Base-by-base conservation (phyloP, 2,329 filamentous ascomycete genomes). In the Aspergillus novofumigatus region DNA sequence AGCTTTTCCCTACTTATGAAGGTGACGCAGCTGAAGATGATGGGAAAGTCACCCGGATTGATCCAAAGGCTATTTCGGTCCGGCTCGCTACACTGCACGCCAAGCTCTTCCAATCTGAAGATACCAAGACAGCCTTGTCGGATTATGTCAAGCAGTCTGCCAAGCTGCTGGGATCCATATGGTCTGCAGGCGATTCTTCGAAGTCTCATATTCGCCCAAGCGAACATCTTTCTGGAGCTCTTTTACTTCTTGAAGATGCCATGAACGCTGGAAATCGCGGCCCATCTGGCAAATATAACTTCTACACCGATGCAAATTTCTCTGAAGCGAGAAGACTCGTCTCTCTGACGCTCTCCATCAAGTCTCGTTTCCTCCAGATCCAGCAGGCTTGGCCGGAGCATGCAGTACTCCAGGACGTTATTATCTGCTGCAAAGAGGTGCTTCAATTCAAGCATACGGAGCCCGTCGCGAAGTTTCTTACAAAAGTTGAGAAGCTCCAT, bases 401-500 rank as follows among this genome's bases (percentile, higher is more conserved):
- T 85, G 85, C 91, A 80, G 83, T 92, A 73, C 81, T 97, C 7
- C 81, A 83, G 29, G 92, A 97, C 70, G 91, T 96, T 3, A 75
- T 96, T 2, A 75, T 80, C 14, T 87, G 86, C 28, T 95, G 91
- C 68, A 84, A 89, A 55, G 86, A 89, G 62, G 80, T 96, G 0
- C 80, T 96, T 1, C 83, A 87, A 54, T 85, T 96, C 65, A 81
- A 85, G 23, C 87, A 97, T 65, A 83, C 85, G 1, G 92, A 96
- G 55, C 92, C 94, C 0, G 80, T 99, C 4, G 92, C 92, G 1
- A 92, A 89, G 67, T 86, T 96, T 56, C 83, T 99, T 53, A 90
- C 89, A 1, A 91, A 89, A 69, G 82, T 94, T 3, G 95, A 99
- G 73, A 91, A 93, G 62, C 80, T 99, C 4, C 90, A 97, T 74